Percentiles rank a stretch among this genome's conserved stretches.
Evolutionary conservation across 2,329 filamentous ascomycete species (phyloP).

Genomic region (Penicillium sp.): DNA sequence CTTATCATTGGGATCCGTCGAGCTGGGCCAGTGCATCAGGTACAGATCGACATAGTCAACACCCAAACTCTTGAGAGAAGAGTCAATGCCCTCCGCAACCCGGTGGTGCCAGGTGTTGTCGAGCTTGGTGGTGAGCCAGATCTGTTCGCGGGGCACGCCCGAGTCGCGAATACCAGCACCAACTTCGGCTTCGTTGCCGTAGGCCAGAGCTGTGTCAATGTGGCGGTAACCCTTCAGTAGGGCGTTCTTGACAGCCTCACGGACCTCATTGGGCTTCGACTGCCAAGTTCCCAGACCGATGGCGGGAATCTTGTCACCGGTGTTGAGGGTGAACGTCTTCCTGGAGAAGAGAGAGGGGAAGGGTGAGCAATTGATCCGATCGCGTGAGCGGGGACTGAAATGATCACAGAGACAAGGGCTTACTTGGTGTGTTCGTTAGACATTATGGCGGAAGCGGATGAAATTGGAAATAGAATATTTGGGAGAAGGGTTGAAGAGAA

Average conservation of each 20-base stretch:
- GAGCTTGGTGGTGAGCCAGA: constrained; percentile 72
- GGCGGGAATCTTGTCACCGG: constrained; percentile 53
- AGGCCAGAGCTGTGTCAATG: constrained; percentile 58
- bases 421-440: constrained; percentile 31
- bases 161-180: constrained; percentile 68
- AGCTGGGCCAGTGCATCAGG: constrained; percentile 69
- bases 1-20: constrained; percentile 55
- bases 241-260: constrained; percentile 53
- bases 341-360: constrained; percentile 20
- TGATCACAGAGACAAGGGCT: not conserved
- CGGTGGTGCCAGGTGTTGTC: constrained; percentile 67
- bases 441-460: constrained; percentile 21
- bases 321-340: constrained; percentile 53
- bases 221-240: constrained; percentile 59
- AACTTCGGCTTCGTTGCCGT: constrained; percentile 69
- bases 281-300: constrained; percentile 61
- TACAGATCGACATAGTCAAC: constrained; percentile 73
- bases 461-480: not conserved
- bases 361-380: not conserved
- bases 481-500: not conserved
- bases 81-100: constrained; percentile 64
- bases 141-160: constrained; percentile 66
- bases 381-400: not conserved
- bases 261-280: constrained; percentile 57
- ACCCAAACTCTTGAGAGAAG: constrained; percentile 65